Evolutionary conservation across 1,139 yeast genomes (phyloP), one percentile per base, ranked within the genome.

Genomic region (Pichia norvegensis): DNA sequence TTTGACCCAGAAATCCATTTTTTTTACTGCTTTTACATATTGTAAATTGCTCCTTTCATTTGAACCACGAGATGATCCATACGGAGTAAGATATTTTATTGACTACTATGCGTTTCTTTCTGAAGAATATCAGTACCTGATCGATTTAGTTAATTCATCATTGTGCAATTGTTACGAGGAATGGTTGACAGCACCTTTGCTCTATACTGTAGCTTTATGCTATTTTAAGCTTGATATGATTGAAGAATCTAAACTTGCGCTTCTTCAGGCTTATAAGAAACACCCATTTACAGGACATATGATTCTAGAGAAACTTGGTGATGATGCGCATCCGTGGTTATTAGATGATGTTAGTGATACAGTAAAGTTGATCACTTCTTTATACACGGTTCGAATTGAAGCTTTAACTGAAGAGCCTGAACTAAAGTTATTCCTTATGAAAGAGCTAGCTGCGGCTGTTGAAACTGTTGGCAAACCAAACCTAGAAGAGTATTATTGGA

Each of bases 51-150:
- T 88, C 44, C 67, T 83, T 53, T 76, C 87, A 1, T 66, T 87
- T 40, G 74, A 79, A 35, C 95, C 95, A 1, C 74, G 79, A 1
- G 86, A 82, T 42, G 97, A 87, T 67, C 95, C 95, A 0, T 67
- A 82, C 48, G 95, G 95, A 13, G 88, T 83, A 6, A 72, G 95
- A 52, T 81, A 82, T 57, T 84, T 86, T 62, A 79, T 87, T 55
- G 96, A 87, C 61, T 82, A 76, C 57, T 87, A 85, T 59, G 82
- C 92, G 6, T 67, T 85, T 10, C 69, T 79, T 66, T 72, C 86
- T 42, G 81, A 74, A 38, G 86, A 85, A 51, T 80, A 72, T 57
- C 69, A 74, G 46, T 87, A 78, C 62, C 61, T 87, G 54, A 68
- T 78, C 17, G 73, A 76, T 23, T 65, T 85, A 35, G 72, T 72